A percentile compares a stretch with the other conserved stretches of the same genome.
Conservation (phyloP, 345 rosid genomes). For the Cardiospermum halicacabum region DNA sequence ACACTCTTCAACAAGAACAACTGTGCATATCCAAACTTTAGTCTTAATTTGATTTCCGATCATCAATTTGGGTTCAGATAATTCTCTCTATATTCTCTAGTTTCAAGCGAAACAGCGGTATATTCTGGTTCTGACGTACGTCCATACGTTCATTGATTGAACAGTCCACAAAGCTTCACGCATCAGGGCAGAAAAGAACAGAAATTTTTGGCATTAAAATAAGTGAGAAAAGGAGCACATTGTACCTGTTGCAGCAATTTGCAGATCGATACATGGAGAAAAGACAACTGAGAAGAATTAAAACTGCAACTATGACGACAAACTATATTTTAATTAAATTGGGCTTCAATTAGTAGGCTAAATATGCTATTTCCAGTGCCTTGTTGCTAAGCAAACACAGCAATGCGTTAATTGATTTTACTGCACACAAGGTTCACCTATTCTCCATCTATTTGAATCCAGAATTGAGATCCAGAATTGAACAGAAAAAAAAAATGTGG, state of each 20-base stretch:
- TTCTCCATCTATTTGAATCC: too few relatives aligned
- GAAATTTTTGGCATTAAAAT: neutral
- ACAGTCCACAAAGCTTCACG: neutral
- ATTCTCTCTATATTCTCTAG: too few relatives aligned
- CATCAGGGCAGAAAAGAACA: neutral
- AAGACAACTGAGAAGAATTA: neutral
- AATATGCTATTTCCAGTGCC: neutral
- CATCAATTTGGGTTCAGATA: too few relatives aligned
- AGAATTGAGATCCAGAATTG: too few relatives aligned
- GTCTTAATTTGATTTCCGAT: too few relatives aligned
- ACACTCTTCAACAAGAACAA: neutral
- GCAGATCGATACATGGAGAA: neutral
- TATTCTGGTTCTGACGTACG: neutral
- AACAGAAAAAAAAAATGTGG: too few relatives aligned
- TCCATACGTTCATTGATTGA: neutral
- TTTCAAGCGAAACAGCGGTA: neutral
- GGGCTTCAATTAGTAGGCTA: neutral
- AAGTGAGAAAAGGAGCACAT: neutral
- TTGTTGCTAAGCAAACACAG: too few relatives aligned
- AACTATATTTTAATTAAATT: neutral
- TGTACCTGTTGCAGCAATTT: neutral
- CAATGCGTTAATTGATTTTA: too few relatives aligned
- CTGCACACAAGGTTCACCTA: too few relatives aligned
- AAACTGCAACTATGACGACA: neutral
- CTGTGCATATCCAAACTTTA: too few relatives aligned